phyloP scores from a whole-genome alignment of 495 filamentous ascomycete species.

The Friedmanniomyces simplex region DNA sequence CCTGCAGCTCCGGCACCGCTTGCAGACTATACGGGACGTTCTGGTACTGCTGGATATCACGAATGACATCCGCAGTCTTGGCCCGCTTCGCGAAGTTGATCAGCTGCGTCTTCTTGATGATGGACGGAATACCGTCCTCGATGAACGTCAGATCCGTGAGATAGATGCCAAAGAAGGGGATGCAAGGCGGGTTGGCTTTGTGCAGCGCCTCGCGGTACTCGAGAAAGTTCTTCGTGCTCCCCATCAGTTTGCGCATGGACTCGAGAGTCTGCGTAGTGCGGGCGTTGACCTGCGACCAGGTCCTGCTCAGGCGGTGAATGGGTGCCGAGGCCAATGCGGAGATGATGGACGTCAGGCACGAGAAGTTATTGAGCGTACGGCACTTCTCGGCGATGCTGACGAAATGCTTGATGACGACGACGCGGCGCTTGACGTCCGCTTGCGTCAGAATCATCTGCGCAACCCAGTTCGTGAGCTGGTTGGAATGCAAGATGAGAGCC shows the following conservation, averaged over 20 bases:
- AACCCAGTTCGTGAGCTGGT: conserved; percentile 98
- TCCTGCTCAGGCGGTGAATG: conserved; percentile 83
- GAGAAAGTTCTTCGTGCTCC: conserved; percentile 94
- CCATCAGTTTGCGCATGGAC: conserved; percentile 88
- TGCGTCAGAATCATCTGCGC: conserved; percentile 99
- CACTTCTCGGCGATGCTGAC: conserved; percentile 97
- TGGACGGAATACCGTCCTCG: conserved; percentile 91
- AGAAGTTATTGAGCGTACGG: conserved; percentile 87
- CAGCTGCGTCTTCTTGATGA: conserved; percentile 85
- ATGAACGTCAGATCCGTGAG: conserved; percentile 97
- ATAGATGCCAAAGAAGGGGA: conserved; percentile 98
- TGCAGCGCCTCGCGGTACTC: conserved; percentile 91
- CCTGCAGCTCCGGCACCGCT: conserved; percentile 82
- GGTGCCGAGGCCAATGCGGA: conserved; percentile 89
- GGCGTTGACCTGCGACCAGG: conserved; percentile 87
- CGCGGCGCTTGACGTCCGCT: conserved; percentile 84
- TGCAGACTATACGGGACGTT: conserved; percentile 87
- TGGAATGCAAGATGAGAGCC: conserved; percentile 90
- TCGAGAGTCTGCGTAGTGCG: conserved; percentile 72
- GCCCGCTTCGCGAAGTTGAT: conserved; percentile 98
- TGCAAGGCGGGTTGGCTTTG: conserved; percentile 88
- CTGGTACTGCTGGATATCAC: conserved; percentile 96
- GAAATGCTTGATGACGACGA: conserved; percentile 97
- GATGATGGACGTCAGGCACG: conserved; percentile 95
- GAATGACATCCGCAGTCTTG: conserved; percentile 95